Percentiles rank a stretch among this genome's conserved stretches.
phyloP scores from a whole-genome alignment of 73 alveolate genomes.

The Blepharisma japonicum region DNA sequence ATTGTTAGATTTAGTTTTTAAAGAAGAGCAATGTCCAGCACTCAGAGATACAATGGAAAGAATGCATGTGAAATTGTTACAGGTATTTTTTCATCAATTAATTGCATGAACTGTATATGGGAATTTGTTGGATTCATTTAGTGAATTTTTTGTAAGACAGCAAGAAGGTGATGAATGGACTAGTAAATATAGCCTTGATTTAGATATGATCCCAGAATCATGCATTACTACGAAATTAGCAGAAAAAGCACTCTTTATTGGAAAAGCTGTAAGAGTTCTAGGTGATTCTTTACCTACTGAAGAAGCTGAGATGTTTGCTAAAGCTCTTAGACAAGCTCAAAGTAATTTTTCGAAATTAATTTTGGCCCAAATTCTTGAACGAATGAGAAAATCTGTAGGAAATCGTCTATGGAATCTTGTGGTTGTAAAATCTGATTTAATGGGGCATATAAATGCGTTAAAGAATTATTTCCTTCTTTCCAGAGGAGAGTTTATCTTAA shows the following conservation, averaged over 20 bases:
- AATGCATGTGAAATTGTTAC: conserved; percentile 46
- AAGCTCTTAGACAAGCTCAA: conserved; percentile 66
- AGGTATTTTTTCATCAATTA: conserved; percentile 57
- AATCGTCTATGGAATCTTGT: conserved; percentile 77
- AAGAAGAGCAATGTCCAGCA: conserved; percentile 46
- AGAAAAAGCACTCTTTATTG: conserved; percentile 81
- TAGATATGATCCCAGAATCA: conserved; percentile 61
- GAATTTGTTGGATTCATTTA: conserved; percentile 50
- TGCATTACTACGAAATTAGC: conserved; percentile 80
- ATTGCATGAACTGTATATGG: conserved; percentile 70
- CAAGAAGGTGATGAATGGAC: conserved; percentile 53
- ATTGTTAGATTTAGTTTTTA: conserved; percentile 43
- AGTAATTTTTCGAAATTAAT: conserved; percentile 69
- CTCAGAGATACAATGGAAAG: conserved; percentile 51
- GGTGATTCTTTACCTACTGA: conserved; percentile 48
- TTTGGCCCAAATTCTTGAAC: conserved; percentile 68
- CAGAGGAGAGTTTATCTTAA: conserved; percentile 84
- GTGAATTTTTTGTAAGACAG: conserved; percentile 52
- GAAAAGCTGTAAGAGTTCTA: conserved; percentile 85
- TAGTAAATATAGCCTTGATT: conserved; percentile 45
- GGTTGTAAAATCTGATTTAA: conserved; percentile 72
- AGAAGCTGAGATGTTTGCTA: conserved; percentile 74
- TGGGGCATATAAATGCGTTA: conserved; percentile 67
- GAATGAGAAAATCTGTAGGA: conserved; percentile 80
- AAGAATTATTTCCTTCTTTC: conserved; percentile 76